Evolutionary conservation across 75 land plant species (phyloP), one percentile per base, ranked within the genome.

Genomic region (Isoetes taiwanensis): DNA sequence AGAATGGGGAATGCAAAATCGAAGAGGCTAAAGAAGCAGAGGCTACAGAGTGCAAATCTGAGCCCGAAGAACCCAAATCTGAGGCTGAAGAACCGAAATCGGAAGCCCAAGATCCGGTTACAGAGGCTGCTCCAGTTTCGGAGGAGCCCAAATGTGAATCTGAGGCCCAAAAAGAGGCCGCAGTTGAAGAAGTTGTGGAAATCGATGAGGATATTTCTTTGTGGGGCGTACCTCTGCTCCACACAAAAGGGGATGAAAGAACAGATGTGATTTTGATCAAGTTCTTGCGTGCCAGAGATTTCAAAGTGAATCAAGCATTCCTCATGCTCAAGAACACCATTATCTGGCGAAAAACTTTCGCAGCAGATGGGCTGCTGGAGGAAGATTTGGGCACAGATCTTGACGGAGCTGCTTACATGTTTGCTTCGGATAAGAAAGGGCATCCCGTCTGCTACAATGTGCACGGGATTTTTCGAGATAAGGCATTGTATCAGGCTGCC

Each of bases 361-460:
- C 57, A 3, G 74, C 91, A 4, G 93, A 85, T 43, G 54, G 24
- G 10, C 19, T 85, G 0, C 28, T 77, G 25, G 86, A 90, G 14
- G 84, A 90, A 52, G 91, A 90, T n/a, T 31, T 85, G 38, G 73
- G 21, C 2, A 65, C 71, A 10, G 80, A 86, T 50, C n/a, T n/a
- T n/a, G n/a, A n/a, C n/a, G 59, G 57, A 10, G 82, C 79, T 33
- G 86, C 86, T 20, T 85, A 75, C 56, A 90, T 82, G 86, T 77
- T 78, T 25, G 83, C 80, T 0, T 61, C 24, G 52, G 86, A 82
- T 64, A 72, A 77, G 39, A 77, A 69, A 25, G 93, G 84, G 0
- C 91, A 82, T 50, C 96, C 96, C 5, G 96, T 90, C 20, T 85
- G 90, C 60, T 90, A 85, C 76, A 90, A 90, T 48, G 81, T 73